Evolutionary conservation across 768 basidiomycete genomes (phyloP).

Genomic region (Galerina marginata): DNA sequence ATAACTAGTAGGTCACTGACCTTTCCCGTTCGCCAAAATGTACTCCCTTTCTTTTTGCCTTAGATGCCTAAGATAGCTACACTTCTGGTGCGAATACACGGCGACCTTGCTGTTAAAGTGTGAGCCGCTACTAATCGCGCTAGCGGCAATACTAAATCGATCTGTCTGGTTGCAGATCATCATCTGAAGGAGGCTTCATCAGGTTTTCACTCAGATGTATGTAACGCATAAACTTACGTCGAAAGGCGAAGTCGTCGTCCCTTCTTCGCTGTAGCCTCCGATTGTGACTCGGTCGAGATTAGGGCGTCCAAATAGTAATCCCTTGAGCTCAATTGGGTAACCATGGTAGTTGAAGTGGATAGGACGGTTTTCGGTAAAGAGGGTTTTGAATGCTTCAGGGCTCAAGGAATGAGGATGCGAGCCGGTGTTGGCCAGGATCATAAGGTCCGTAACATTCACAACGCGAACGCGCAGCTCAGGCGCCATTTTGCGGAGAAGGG

Average conservation of each 20-base stretch:
- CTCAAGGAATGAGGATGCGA: constrained; percentile 78
- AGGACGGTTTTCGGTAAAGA: constrained; percentile 74
- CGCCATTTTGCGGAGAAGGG: constrained; percentile 71
- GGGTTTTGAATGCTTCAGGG: constrained; percentile 61
- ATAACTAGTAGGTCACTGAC: constrained; percentile 32
- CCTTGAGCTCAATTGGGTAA: constrained; percentile 74
- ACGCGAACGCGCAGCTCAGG: constrained; percentile 82
- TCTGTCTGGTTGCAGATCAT: constrained; percentile 75
- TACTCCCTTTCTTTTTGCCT: constrained; percentile 66
- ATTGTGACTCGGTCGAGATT: constrained; percentile 56
- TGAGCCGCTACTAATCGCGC: constrained; percentile 63
- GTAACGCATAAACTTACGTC: constrained; percentile 48
- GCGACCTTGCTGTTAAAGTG: constrained; percentile 57
- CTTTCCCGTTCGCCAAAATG: constrained; percentile 62
- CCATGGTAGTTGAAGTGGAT: constrained; percentile 88
- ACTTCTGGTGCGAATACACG: constrained; percentile 60
- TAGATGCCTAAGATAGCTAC: constrained; percentile 64
- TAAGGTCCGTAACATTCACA: constrained; percentile 88
- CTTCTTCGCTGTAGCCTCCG: constrained; percentile 72
- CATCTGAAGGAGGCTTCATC: constrained; percentile 53
- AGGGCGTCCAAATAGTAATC: constrained; percentile 64
- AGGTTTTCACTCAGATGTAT: neutral
- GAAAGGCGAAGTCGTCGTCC: constrained; percentile 85
- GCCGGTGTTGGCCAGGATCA: constrained; percentile 76
- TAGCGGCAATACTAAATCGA: constrained; percentile 67